Evolutionary conservation across 1,284 basidiomycete genomes (phyloP).

Genomic region (Microbotryum scabiosae): DNA sequence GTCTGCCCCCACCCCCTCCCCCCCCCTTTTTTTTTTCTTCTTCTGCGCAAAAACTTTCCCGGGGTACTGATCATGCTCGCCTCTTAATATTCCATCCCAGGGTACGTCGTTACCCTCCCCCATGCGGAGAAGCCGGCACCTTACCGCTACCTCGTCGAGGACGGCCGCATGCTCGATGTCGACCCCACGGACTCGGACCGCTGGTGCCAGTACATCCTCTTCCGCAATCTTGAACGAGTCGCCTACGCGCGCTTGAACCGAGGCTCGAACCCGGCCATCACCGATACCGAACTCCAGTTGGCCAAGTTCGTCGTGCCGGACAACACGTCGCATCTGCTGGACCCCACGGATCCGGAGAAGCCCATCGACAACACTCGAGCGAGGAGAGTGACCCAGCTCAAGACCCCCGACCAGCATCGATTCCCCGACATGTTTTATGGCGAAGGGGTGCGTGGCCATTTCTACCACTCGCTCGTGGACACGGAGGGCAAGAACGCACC

Average conservation of each 20-base stretch:
- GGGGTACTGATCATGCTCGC: not conserved
- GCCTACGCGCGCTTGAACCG: constrained; percentile 24
- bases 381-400: not conserved
- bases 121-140: constrained; percentile 65
- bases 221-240: constrained; percentile 52
- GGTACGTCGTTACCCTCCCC: constrained; percentile 62
- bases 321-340: constrained; percentile 7
- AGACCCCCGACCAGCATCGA: not conserved
- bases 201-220: constrained; percentile 80
- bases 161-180: constrained; percentile 50
- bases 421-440: constrained; percentile 12
- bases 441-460: constrained; percentile 23
- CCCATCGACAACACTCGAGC: constrained; percentile 2
- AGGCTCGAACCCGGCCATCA: constrained; percentile 30
- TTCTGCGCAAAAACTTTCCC: too few species aligned
- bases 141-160: constrained; percentile 61
- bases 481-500: constrained; percentile 15
- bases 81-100: constrained; percentile 8
- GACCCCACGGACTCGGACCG: constrained; percentile 45
- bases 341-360: constrained; percentile 2
- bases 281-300: constrained; percentile 33
- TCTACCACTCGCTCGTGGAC: constrained; percentile 20
- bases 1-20: not conserved
- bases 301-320: constrained; percentile 29
- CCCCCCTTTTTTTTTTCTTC: too few species aligned